phyloP scores from a whole-genome alignment of 805 yeast species.

The Kregervanrija pseudodelftensis region DNA sequence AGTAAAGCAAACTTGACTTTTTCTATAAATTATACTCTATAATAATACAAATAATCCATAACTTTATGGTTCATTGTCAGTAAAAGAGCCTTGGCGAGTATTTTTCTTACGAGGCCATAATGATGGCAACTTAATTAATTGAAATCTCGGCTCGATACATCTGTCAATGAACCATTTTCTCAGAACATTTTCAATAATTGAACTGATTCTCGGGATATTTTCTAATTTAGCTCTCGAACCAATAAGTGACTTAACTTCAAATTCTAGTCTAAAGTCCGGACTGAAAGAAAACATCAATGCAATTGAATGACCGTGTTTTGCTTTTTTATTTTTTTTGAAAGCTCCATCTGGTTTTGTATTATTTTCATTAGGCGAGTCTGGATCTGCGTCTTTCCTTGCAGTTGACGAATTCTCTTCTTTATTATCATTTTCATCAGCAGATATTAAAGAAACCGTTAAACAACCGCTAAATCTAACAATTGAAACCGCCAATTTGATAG shows the following conservation, averaged over 20 bases:
- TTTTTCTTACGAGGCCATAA: constrained; percentile 73
- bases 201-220: constrained; percentile 86
- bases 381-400: constrained; percentile 3
- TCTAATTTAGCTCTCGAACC: constrained; percentile 91
- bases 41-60: background rate
- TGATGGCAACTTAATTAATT: constrained; percentile 76
- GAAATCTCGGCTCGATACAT: constrained; percentile 90
- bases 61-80: background rate
- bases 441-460: constrained; percentile 64
- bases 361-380: constrained; percentile 2
- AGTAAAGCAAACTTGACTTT: too few species aligned
- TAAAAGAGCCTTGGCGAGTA: constrained; percentile 33
- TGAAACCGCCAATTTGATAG: constrained; percentile 78
- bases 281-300: constrained; percentile 84
- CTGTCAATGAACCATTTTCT: constrained; percentile 88
- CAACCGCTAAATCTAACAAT: constrained; percentile 89
- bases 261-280: constrained; percentile 86
- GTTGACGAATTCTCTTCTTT: constrained; percentile 6
- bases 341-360: background rate
- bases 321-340: background rate
- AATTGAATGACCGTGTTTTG: constrained; percentile 29
- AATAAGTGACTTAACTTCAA: constrained; percentile 78
- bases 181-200: constrained; percentile 72
- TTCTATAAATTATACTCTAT: constrained; percentile 1
- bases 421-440: constrained; percentile 25